Evolutionary conservation across 306 rosid species (phyloP).

Genomic region (Gleditsia sinensis): DNA sequence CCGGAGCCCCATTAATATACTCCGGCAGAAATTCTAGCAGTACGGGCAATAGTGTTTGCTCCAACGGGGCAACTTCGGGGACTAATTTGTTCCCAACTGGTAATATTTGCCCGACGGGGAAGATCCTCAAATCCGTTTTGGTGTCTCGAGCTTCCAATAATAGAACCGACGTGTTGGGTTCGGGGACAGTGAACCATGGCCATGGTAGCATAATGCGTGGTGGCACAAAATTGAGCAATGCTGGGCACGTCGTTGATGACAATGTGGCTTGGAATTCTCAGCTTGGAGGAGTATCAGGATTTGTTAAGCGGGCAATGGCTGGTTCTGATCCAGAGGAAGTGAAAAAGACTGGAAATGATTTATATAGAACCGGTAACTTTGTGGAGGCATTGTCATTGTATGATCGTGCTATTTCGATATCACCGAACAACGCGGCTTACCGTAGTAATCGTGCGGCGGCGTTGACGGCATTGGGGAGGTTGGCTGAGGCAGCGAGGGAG

Average conservation of each 20-base stretch:
- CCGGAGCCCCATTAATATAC: slow-evolving; percentile 79
- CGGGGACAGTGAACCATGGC: slow-evolving; percentile 79
- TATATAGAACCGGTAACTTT: slow-evolving; percentile 61
- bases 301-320: slow-evolving; percentile 44
- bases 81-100: slow-evolving; percentile 58
- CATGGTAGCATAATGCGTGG: slow-evolving; percentile 86
- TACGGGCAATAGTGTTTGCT: slow-evolving; percentile 28
- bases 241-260: slow-evolving; percentile 29
- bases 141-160: slow-evolving; percentile 46
- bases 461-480: slow-evolving; percentile 76
- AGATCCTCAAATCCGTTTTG: slow-evolving; percentile 54
- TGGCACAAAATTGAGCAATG: slow-evolving; percentile 39
- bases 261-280: slow-evolving; percentile 31
- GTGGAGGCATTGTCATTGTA: slow-evolving; percentile 79
- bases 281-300: slow-evolving; percentile 31
- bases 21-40: slow-evolving; percentile 52
- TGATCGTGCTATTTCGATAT: slow-evolving; percentile 70
- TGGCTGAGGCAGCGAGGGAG: slow-evolving; percentile 74
- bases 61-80: slow-evolving; percentile 38
- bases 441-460: slow-evolving; percentile 89
- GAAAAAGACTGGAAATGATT: slow-evolving; percentile 70
- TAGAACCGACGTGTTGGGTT: slow-evolving; percentile 74
- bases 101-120: slow-evolving; percentile 76
- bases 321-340: slow-evolving; percentile 78
- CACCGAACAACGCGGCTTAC: slow-evolving; percentile 75